These are phyloP conservation scores for Phaeomoniella chlamydospora DNA, from an alignment of 2,329 filamentous ascomycete genomes.

Conservation along the genomic window DNA sequence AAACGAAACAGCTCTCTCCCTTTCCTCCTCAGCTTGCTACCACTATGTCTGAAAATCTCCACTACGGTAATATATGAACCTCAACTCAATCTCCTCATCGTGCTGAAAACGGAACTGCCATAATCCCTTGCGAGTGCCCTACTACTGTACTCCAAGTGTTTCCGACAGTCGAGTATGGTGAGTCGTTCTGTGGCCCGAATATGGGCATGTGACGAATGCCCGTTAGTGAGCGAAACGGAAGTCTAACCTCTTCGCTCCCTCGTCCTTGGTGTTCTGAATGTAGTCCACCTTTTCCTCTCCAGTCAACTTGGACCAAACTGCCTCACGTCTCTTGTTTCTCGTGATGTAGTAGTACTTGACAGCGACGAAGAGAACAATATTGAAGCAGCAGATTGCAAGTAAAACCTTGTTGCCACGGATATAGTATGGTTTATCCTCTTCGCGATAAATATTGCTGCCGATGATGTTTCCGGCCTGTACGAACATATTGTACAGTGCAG, in stretches of 20 bases:
- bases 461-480: constrained; percentile 19
- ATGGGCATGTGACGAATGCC: not conserved
- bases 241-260: constrained; percentile 28
- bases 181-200: not conserved
- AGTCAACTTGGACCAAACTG: constrained; percentile 22
- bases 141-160: no score
- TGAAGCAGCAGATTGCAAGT: constrained; percentile 11
- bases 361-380: constrained; percentile 14
- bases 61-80: no score
- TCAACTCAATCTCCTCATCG: no score
- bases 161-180: not conserved
- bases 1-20: no score
- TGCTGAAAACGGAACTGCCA: no score
- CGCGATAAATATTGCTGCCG: constrained; percentile 19
- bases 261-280: constrained; percentile 25
- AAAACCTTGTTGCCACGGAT: constrained; percentile 31
- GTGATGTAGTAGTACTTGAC: constrained; percentile 18
- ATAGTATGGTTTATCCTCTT: constrained; percentile 40
- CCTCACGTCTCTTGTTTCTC: constrained; percentile 15
- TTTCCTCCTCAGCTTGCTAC: no score
- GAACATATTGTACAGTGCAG: constrained; percentile 11
- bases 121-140: no score
- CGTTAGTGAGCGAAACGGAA: constrained; percentile 16
- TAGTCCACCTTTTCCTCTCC: constrained; percentile 27
- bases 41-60: no score